Conservation (phyloP, 2,329 filamentous ascomycete genomes). For the Aspergillus tamarii region DNA sequence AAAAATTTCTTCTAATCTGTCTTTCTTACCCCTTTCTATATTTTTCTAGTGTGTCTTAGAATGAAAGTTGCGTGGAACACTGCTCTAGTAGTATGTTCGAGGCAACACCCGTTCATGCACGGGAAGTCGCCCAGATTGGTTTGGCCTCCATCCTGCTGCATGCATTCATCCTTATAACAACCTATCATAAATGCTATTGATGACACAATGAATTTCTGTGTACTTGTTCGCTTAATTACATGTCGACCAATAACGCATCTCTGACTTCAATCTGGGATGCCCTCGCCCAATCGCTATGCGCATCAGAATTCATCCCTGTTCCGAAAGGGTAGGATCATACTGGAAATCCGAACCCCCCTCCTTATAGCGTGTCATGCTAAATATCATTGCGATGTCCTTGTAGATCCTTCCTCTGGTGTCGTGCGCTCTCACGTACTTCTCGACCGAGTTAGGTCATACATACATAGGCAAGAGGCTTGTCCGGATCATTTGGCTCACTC, state of each 20-base stretch:
- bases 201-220: not conserved
- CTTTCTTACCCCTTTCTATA: too few relatives aligned
- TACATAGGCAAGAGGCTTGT: constrained; percentile 15
- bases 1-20: too few relatives aligned
- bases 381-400: constrained; percentile 1
- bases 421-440: constrained; percentile 14
- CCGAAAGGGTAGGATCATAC: constrained; percentile 6
- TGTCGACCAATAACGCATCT: not conserved
- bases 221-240: constrained; percentile 7
- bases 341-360: not conserved
- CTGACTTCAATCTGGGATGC: constrained; percentile 12
- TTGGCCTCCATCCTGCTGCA: not conserved
- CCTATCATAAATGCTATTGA: not conserved
- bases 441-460: constrained; percentile 4
- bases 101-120: constrained; percentile 27
- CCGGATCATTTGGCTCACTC: constrained; percentile 12
- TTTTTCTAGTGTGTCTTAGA: too few relatives aligned
- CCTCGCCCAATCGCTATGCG: constrained; percentile 27
- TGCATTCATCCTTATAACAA: not conserved
- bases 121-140: not conserved
- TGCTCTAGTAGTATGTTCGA: not conserved
- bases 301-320: constrained; percentile 14
- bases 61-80: too few relatives aligned
- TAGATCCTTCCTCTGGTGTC: constrained; percentile 8
- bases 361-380: not conserved